Evolutionary conservation across 345 rosid species (phyloP), one percentile per base, ranked within the genome.

Genomic region (Chamaenerion angustifolium): DNA sequence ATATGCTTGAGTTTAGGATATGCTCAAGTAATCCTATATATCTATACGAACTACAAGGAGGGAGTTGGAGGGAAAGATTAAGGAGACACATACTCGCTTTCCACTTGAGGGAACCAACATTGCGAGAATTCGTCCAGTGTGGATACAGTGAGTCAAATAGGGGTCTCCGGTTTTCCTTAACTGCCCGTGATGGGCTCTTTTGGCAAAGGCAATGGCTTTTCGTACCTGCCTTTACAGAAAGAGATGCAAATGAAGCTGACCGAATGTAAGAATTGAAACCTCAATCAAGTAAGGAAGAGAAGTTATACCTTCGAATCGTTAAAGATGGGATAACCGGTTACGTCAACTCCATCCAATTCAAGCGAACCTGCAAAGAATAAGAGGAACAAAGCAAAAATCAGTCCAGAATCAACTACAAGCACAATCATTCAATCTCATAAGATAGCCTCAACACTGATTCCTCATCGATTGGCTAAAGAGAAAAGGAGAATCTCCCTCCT

Each of bases 81-180:
- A 19, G 11, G 27, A 53, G 35, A 8, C n/a, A 40, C 73, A 46
- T 79, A 79, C 83, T 14, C 83, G 64, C 56, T 52, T 42, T 60
- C 85, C 81, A 19, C 64, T 68, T 37, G 85, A 60, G 9, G 90
- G 90, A 49, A 82, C 83, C 64, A 82, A 59, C 79, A 70, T 68
- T 6, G 90, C 83, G 53, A 79, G 54, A 48, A 82, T 74, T 62
- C 83, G 72, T 49, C 77, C 85, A 0, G 83, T 82, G 53, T 82
- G 85, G 60, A 79, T 79, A 57, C 85, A 79, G 55, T 82, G 85
- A 1, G 69, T 60, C 68, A 82, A 65, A 65, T 76, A 82, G 35
- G 90, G 79, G 11, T 82, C 90, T 51, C 85, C 90, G 0, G 81
- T 82, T 65, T 68, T 82, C 11, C 90, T 67, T 13, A 79, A 70